Conservation (phyloP, 2,329 filamentous ascomycete species). For the Cercospora canescens region DNA sequence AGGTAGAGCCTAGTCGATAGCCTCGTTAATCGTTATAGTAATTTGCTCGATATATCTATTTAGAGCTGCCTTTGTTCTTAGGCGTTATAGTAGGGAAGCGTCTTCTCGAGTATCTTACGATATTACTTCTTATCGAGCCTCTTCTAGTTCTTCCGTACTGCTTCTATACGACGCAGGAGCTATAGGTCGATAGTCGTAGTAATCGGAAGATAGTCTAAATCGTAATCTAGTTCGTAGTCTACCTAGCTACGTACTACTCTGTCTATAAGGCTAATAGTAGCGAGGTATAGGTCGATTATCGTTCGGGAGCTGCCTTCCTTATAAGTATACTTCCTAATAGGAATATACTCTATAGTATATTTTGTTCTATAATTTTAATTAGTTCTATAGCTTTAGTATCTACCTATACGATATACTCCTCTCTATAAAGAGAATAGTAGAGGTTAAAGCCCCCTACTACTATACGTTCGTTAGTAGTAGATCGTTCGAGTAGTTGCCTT, state of each 20-base stretch:
- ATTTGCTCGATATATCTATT: constrained; percentile 2
- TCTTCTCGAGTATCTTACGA: not conserved
- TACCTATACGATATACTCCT: not conserved
- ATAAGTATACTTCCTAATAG: not conserved
- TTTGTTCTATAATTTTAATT: not conserved
- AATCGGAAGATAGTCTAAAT: constrained; percentile 1
- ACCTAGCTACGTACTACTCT: not conserved
- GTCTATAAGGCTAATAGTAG: not conserved
- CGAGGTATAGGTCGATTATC: not conserved
- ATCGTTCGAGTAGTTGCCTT: not conserved
- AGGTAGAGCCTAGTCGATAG: not conserved
- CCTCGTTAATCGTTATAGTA: not conserved
- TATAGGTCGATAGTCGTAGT: not conserved
- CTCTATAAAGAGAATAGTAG: not conserved
- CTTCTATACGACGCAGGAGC: not conserved
- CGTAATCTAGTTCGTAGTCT: not conserved
- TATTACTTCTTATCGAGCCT: not conserved
- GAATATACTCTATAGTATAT: not conserved
- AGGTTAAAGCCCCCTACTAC: constrained; percentile 2
- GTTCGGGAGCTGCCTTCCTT: not conserved
- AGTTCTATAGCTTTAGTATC: not conserved
- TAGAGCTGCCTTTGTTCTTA: constrained; percentile 1
- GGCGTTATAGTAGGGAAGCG: not conserved
- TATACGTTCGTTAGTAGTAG: not conserved
- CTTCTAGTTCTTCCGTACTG: not conserved